Percentiles rank a stretch among this genome's conserved stretches.
Conservation (phyloP, 1,139 yeast species). For the Casaregolazyma lundiana region DNA sequence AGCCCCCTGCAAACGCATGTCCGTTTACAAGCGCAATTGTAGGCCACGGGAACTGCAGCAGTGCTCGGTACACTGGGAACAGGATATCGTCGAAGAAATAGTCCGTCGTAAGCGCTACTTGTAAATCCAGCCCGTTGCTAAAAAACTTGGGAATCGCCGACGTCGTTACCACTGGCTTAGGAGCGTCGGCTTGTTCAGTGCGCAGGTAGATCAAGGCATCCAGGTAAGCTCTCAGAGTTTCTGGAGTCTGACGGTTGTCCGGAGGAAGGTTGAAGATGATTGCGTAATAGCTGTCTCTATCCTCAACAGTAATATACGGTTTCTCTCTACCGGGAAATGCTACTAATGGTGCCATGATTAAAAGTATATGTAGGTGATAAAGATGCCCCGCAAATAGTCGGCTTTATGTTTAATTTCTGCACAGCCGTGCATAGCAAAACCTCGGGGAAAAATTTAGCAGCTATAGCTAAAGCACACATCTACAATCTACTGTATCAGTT, state of each 20-base stretch:
- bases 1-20: slow-evolving; percentile 40
- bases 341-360: slow-evolving; percentile 3
- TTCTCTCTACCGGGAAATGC: slow-evolving; percentile 8
- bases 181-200: slow-evolving; percentile 18
- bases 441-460: neutral
- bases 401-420: too few relatives aligned
- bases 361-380: neutral
- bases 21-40: slow-evolving; percentile 38
- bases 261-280: slow-evolving; percentile 32
- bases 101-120: slow-evolving; percentile 31
- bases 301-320: slow-evolving; percentile 8
- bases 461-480: too few relatives aligned
- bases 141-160: slow-evolving; percentile 35
- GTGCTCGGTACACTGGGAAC: slow-evolving; percentile 32
- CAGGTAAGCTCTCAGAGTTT: slow-evolving; percentile 30
- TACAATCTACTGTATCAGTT: too few relatives aligned
- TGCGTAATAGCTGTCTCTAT: slow-evolving; percentile 26
- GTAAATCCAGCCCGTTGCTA: slow-evolving; percentile 39
- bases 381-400: neutral
- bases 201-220: slow-evolving; percentile 32
- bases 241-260: slow-evolving; percentile 35
- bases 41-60: slow-evolving; percentile 38
- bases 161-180: slow-evolving; percentile 36
- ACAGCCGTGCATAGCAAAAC: neutral
- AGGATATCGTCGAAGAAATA: slow-evolving; percentile 32